Conservation (phyloP, 2,329 filamentous ascomycete genomes). For the Fusarium sp. region DNA sequence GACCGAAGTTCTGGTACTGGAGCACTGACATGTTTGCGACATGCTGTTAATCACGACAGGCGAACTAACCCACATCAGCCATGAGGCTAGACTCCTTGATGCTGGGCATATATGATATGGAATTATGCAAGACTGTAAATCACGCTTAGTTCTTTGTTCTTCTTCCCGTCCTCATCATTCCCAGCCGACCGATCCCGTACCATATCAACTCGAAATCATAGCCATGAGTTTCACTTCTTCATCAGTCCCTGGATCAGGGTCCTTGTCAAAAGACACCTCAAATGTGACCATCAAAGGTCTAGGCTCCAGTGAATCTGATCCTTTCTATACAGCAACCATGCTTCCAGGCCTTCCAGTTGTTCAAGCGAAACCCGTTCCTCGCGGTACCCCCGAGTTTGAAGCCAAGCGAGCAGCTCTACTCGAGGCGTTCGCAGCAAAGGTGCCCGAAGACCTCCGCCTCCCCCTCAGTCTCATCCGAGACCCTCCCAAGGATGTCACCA, state of each 20-base stretch:
- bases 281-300: background rate
- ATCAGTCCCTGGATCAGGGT: background rate
- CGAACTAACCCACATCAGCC: background rate
- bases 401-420: slow-evolving; percentile 42
- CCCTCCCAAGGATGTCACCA: background rate
- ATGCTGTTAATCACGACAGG: background rate
- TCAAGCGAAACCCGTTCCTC: slow-evolving; percentile 23
- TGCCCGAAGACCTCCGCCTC: slow-evolving; percentile 50
- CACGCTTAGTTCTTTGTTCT: background rate
- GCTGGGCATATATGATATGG: slow-evolving; percentile 3
- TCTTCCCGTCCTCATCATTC: background rate
- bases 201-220: background rate
- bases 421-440: slow-evolving; percentile 49
- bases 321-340: accelerated
- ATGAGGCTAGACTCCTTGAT: background rate
- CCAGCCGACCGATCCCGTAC: background rate
- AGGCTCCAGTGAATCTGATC: background rate
- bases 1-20: background rate
- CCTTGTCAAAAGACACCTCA: background rate
- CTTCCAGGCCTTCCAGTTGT: slow-evolving; percentile 28
- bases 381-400: slow-evolving; percentile 48
- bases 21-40: background rate
- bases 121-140: background rate
- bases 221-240: slow-evolving; percentile 2
- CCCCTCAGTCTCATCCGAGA: slow-evolving; percentile 34